Evolutionary conservation across 768 basidiomycete genomes (phyloP).

Genomic region (Lyophyllum decastes): DNA sequence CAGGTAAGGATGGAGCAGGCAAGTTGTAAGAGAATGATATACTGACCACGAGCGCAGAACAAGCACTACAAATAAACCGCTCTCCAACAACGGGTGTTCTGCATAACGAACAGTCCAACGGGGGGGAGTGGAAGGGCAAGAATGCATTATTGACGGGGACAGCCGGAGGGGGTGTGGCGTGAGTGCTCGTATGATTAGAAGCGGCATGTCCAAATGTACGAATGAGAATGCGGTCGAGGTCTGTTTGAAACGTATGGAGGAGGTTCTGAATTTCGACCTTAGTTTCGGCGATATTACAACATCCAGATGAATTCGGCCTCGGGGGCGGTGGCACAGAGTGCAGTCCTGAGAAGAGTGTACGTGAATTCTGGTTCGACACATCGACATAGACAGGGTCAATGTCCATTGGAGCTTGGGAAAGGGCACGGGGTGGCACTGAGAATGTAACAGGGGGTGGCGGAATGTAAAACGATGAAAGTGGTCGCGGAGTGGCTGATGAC

Average conservation of each 20-base stretch:
- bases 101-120: constrained; percentile 7
- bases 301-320: constrained; percentile 21
- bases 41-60: constrained; percentile 38
- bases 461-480: constrained; percentile 31
- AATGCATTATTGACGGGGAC: constrained; percentile 5
- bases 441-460: constrained; percentile 38
- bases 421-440: constrained; percentile 24
- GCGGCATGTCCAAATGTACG: constrained; percentile 32
- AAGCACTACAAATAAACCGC: constrained; percentile 39
- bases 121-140: constrained; percentile 11
- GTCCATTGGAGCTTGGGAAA: constrained; percentile 24
- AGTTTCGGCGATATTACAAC: constrained; percentile 47
- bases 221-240: constrained; percentile 49
- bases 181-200: not conserved
- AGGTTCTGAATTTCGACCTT: constrained; percentile 51
- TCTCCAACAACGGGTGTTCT: not conserved
- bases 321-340: constrained; percentile 8
- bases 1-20: not conserved
- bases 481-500: constrained; percentile 3
- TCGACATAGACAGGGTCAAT: constrained; percentile 11
- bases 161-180: not conserved
- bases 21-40: constrained; percentile 1
- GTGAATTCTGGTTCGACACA: not conserved
- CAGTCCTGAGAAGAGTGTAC: not conserved
- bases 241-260: constrained; percentile 51